These are phyloP conservation scores for Poteriospumella lacustris DNA, from an alignment of 108 stramenopile genomes.

Conservation along the genomic window DNA sequence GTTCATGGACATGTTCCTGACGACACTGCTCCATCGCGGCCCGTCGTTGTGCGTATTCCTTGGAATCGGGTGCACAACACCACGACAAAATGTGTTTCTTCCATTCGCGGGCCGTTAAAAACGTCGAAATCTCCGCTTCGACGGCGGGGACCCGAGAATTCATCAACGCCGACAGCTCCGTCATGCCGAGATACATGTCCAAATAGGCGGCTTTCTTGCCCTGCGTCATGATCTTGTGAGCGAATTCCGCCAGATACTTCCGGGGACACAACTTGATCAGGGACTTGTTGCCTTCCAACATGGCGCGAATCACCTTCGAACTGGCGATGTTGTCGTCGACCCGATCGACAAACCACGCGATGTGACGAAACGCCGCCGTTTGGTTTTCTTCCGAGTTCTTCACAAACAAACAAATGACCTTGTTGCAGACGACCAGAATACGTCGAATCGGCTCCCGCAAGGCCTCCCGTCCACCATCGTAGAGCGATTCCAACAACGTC, in stretches of 20 bases:
- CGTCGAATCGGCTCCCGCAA: background rate
- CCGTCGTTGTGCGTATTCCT: constrained; percentile 1
- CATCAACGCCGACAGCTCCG: background rate
- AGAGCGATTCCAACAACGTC: constrained; percentile 3
- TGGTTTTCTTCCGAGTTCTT: constrained; percentile 14
- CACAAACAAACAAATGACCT: constrained; percentile 19
- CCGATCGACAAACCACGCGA: constrained; percentile 18
- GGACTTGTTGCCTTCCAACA: constrained; percentile 1
- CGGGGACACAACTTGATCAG: constrained; percentile 4
- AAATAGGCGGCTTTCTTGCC: constrained; percentile 16
- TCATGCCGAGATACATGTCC: constrained; percentile 25
- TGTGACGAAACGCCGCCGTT: background rate
- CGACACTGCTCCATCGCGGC: constrained; percentile 2
- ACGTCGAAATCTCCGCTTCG: background rate
- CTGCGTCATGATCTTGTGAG: background rate
- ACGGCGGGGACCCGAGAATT: background rate
- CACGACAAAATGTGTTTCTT: constrained; percentile 11
- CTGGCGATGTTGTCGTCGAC: constrained; percentile 1
- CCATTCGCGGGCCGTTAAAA: constrained; percentile 13
- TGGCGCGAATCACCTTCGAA: constrained; percentile 8
- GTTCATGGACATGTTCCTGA: background rate
- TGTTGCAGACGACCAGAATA: background rate
- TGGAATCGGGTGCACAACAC: constrained; percentile 6
- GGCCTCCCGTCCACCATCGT: constrained; percentile 13
- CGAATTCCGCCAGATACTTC: background rate